Evolutionary conservation across 495 filamentous ascomycete genomes (phyloP).

Genomic region (Aspergillus conjunctus): DNA sequence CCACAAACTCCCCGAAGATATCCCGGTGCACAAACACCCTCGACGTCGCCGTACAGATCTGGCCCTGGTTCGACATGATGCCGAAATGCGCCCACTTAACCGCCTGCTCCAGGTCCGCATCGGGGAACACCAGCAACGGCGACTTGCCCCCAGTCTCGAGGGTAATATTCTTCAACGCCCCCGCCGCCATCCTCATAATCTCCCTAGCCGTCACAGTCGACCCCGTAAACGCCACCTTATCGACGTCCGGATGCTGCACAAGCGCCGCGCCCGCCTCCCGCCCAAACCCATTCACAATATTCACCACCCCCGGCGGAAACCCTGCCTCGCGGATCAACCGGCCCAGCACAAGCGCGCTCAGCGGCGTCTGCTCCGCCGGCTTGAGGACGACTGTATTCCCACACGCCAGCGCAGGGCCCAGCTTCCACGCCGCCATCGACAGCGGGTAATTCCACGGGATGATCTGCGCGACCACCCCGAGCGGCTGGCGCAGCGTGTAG

Average conservation of each 20-base stretch:
- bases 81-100: slow-evolving; percentile 84
- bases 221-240: slow-evolving; percentile 93
- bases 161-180: slow-evolving; percentile 89
- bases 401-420: slow-evolving; percentile 82
- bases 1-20: slow-evolving; percentile 74
- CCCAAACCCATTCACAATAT: slow-evolving; percentile 84
- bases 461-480: slow-evolving; percentile 90
- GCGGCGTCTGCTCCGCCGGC: slow-evolving; percentile 86
- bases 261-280: slow-evolving; percentile 76
- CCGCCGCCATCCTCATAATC: slow-evolving; percentile 86
- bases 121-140: slow-evolving; percentile 81
- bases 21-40: slow-evolving; percentile 80
- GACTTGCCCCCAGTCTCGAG: slow-evolving; percentile 92
- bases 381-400: slow-evolving; percentile 90
- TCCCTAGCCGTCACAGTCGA: slow-evolving; percentile 76
- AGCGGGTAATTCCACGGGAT: slow-evolving; percentile 93
- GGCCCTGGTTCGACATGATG: slow-evolving; percentile 75
- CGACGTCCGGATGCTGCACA: slow-evolving; percentile 70
- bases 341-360: slow-evolving; percentile 78
- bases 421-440: slow-evolving; percentile 88
- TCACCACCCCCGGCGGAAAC: slow-evolving; percentile 91
- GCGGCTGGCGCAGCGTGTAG: slow-evolving; percentile 84
- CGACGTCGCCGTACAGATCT: slow-evolving; percentile 90
- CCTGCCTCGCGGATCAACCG: slow-evolving; percentile 81
- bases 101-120: slow-evolving; percentile 84